Evolutionary conservation across 805 yeast species (phyloP), one percentile per base, ranked within the genome.

Genomic region (Ogataea trehalophila): DNA sequence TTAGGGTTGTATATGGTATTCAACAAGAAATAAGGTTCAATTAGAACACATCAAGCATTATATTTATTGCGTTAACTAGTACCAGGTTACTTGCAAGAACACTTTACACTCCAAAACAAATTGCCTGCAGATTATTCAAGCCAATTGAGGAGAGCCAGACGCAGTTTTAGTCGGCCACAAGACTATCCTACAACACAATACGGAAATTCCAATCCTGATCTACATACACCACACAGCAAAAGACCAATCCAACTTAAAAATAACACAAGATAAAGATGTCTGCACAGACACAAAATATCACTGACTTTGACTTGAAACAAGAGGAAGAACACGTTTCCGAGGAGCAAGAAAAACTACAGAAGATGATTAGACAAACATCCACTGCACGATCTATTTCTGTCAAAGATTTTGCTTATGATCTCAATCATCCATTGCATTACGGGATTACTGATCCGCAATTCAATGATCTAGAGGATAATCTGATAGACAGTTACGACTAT

Each of bases 361-460:
- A 37, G 16, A 15, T 8, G 39, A 22, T 37, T 33, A 39, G 37
- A 31, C 41, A 45, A 15, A 33, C 8, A 16, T 39, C 29, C 31
- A 14, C 41, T 18, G 29, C 44, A 22, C 47, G 59, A 22, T 37
- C 54, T 13, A 71, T 83, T 33, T 74, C 81, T 0, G 80, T 88
- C 17, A 80, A 82, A 52, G 98, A 92, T 66, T 92, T 80, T 70
- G 98, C 91, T 23, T 91, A 92, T 60, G 79, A 80, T 6, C 74
- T 70, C 15, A 66, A 74, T 29, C 82, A 87, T 53, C 91, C 94
- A 1, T 69, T 87, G 43, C 85, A 87, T 64, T 78, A 77, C 53
- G 95, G 95, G 0, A 74, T 71, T 22, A 23, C 50, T 3, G 49
- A 53, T 17, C 50, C 39, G 17, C 34, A 43, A 29, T 39, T 43